Evolutionary conservation across 2,329 filamentous ascomycete genomes (phyloP).

Genomic region (Colletotrichum gloeosporioides): DNA sequence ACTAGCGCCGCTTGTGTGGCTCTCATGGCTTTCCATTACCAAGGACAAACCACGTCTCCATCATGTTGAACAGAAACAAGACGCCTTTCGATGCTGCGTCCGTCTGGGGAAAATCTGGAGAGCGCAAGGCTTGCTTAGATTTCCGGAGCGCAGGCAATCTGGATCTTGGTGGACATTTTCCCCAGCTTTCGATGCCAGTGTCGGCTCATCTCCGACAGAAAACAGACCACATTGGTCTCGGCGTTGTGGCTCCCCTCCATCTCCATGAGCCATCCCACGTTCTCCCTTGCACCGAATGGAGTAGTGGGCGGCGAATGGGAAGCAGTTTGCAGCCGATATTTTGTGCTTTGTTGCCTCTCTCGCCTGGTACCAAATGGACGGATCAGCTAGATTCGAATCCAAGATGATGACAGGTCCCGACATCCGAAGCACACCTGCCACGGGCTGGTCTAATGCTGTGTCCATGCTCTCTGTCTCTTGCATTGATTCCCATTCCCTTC

Average conservation of each 20-base stretch:
- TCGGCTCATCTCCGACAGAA: not conserved
- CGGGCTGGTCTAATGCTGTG: not conserved
- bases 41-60: not conserved
- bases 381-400: not conserved
- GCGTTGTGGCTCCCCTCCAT: not conserved
- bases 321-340: not conserved
- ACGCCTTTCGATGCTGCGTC: not conserved
- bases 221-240: not conserved
- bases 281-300: not conserved
- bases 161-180: not conserved
- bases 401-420: not conserved
- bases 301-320: not conserved
- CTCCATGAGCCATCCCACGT: not conserved
- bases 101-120: not conserved
- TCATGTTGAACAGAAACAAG: not conserved
- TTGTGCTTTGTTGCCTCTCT: not conserved
- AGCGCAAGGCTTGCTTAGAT: not conserved
- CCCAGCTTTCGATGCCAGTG: not conserved
- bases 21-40: not conserved
- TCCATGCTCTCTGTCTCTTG: not conserved
- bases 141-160: not conserved
- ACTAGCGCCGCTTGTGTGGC: not conserved
- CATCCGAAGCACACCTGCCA: not conserved
- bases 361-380: not conserved
- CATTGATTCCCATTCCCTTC: not conserved